Percentiles rank a stretch among this genome's conserved stretches.
Evolutionary conservation across 2,329 filamentous ascomycete species (phyloP).

Genomic region (Hypomyces rosellus): DNA sequence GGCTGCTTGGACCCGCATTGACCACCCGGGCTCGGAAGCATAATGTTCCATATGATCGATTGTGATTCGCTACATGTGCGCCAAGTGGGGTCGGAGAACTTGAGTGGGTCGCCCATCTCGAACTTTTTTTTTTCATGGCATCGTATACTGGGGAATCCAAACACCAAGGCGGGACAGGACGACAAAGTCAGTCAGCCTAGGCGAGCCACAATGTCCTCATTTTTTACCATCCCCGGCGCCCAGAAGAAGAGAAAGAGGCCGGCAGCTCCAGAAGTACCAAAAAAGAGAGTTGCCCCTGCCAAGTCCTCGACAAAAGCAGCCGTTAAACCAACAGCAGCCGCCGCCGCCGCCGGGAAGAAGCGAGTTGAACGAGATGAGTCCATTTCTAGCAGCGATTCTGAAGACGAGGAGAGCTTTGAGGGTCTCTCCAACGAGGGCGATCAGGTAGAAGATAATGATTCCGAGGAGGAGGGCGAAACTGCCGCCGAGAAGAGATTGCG

Average conservation of each 20-base stretch:
- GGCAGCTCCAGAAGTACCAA: slow-evolving; percentile 46
- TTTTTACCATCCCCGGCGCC: slow-evolving; percentile 83
- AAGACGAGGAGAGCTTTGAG: slow-evolving; percentile 49
- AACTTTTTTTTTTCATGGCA: slow-evolving; percentile 34
- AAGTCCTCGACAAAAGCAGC: slow-evolving; percentile 36
- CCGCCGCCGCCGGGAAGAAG: slow-evolving; percentile 36
- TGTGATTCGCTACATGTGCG: slow-evolving; percentile 19
- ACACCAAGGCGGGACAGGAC: slow-evolving; percentile 19
- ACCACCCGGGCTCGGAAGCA: slow-evolving; percentile 31
- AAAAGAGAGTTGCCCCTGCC: slow-evolving; percentile 51
- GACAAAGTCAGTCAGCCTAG: not conserved
- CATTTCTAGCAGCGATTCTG: slow-evolving; percentile 80
- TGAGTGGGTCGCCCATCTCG: slow-evolving; percentile 21
- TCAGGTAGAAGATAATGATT: slow-evolving; percentile 40
- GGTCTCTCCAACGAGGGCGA: slow-evolving; percentile 39
- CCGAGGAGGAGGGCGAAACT: slow-evolving; percentile 77
- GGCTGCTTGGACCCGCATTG: slow-evolving; percentile 23
- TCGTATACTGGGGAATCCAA: slow-evolving; percentile 21
- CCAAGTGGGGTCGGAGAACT: slow-evolving; percentile 13
- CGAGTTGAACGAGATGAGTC: slow-evolving; percentile 58
- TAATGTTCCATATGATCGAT: slow-evolving; percentile 16
- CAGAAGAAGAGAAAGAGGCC: slow-evolving; percentile 85
- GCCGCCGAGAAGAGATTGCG: slow-evolving; percentile 80
- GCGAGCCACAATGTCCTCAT: slow-evolving; percentile 70
- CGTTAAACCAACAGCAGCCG: slow-evolving; percentile 27